A percentile compares a stretch with the other conserved stretches of the same genome.
Conservation (phyloP, 306 rosid species). For the Malus fusca region DNA sequence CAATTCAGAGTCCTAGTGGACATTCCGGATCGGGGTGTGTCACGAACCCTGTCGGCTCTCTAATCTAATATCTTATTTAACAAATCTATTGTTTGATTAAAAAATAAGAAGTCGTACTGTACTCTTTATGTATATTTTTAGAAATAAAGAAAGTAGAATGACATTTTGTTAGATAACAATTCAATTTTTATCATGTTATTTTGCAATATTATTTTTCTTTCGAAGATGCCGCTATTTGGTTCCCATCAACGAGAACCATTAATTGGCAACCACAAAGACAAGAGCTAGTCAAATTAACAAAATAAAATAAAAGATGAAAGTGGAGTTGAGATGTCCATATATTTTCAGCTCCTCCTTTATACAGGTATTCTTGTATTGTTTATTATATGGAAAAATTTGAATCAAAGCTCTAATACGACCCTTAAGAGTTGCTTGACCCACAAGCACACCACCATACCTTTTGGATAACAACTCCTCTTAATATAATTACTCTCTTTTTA, state of each 20-base stretch:
- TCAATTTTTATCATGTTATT: neutral
- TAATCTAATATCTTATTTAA: too few relatives aligned
- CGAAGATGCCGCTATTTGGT: neutral
- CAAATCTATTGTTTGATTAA: too few relatives aligned
- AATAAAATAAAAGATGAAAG: neutral
- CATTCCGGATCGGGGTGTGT: too few relatives aligned
- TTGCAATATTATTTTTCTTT: neutral
- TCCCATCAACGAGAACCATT: neutral
- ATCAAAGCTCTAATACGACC: neutral
- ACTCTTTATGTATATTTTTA: too few relatives aligned
- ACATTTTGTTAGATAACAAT: too few relatives aligned
- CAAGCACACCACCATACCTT: constrained; percentile 11
- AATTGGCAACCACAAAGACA: neutral
- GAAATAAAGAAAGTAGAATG: too few relatives aligned
- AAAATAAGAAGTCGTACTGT: too few relatives aligned
- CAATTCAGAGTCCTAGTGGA: too few relatives aligned
- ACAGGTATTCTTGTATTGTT: neutral
- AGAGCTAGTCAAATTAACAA: neutral
- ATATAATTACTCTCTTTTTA: neutral
- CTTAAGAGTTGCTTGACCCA: constrained; percentile 21
- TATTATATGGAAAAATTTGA: neutral
- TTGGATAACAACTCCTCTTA: constrained; percentile 11
- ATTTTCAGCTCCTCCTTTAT: neutral
- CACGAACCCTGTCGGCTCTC: too few relatives aligned
- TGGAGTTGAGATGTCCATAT: neutral